Base-by-base conservation (phyloP, 2,329 filamentous ascomycete species). In the Pseudogymnoascus pannorum region DNA sequence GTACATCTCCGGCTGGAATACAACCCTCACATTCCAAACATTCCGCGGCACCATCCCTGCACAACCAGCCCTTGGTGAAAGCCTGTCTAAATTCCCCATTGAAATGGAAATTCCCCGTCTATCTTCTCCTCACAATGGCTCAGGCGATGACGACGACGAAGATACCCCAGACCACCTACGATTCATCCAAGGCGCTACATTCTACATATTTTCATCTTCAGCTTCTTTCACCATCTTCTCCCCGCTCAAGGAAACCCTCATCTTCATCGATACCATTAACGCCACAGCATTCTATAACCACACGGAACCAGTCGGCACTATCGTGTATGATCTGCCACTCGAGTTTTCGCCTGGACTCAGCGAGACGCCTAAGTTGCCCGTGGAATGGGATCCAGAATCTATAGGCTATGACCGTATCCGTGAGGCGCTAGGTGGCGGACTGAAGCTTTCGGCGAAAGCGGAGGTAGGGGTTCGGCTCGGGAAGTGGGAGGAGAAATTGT, bases 1-100 rank as follows among this genome's bases (percentile, higher is more conserved):
- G 68, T 97, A 94, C 69, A 78, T 97, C 9, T 97, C 92, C 3
- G 92, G 92, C 7, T 87, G 82, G 72, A 97, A 97, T 75, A 92
- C 89, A 1, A 91, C 85, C 18, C 75, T 97, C 48, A 89, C 86
- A 0, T 74, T 96, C 8, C 84, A 84, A 70, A 82, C 87, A 2
- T 89, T 96, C 71, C 76, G 82, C 57, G 78, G 79, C 44, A 91
- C 86, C 57, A 85, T 97, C 59, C 93, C 94, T 3, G 75, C 81
- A 1, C 82, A 91, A 59, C 92, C 91, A 0, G 72, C 79, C 4
- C 78, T 97, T 3, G 90, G 91, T 57, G 76, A 86, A 66, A 87
- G 88, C 1, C 80, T 97, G 2, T 88, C 89, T 0, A 79, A 78
- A 26, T 82, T 96, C 64, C 82, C 86, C 59, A 75, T 96, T 59